These are phyloP conservation scores for Umbelopsis sp. DNA, from an alignment of 192 early-diverging fungal species.

Conservation along the genomic window DNA sequence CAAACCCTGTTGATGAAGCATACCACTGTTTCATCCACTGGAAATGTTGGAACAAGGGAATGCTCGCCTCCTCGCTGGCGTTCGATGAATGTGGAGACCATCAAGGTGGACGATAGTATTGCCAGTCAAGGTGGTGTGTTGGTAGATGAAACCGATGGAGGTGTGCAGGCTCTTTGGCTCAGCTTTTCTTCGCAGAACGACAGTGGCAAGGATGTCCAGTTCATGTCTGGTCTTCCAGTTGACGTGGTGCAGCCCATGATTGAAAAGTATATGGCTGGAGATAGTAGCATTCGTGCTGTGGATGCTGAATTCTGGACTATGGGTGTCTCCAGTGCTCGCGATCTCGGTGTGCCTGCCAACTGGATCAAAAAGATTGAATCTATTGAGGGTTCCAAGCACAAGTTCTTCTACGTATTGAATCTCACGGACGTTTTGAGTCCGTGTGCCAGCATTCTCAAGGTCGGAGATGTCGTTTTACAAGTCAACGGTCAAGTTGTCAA, in stretches of 20 bases:
- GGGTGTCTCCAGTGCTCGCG: constrained; percentile 58
- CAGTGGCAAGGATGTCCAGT: constrained; percentile 56
- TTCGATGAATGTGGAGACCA: constrained; percentile 55
- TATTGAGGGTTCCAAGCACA: constrained; percentile 37
- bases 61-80: constrained; percentile 64
- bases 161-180: constrained; percentile 66
- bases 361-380: constrained; percentile 61
- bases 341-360: constrained; percentile 57
- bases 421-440: constrained; percentile 57
- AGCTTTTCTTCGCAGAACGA: constrained; percentile 69
- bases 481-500: constrained; percentile 65
- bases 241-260: constrained; percentile 47
- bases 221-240: constrained; percentile 60
- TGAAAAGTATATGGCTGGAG: constrained; percentile 47
- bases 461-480: constrained; percentile 67
- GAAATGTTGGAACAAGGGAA: constrained; percentile 64
- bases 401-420: constrained; percentile 56
- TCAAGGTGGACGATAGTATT: constrained; percentile 67
- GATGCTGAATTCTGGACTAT: constrained; percentile 64
- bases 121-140: constrained; percentile 71
- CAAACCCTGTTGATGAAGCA: constrained; percentile 58
- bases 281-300: constrained; percentile 57
- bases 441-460: constrained; percentile 58
- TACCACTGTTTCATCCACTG: constrained; percentile 55
- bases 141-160: constrained; percentile 56